Evolutionary conservation across 495 filamentous ascomycete genomes (phyloP).

Genomic region (Cercophora sp.): DNA sequence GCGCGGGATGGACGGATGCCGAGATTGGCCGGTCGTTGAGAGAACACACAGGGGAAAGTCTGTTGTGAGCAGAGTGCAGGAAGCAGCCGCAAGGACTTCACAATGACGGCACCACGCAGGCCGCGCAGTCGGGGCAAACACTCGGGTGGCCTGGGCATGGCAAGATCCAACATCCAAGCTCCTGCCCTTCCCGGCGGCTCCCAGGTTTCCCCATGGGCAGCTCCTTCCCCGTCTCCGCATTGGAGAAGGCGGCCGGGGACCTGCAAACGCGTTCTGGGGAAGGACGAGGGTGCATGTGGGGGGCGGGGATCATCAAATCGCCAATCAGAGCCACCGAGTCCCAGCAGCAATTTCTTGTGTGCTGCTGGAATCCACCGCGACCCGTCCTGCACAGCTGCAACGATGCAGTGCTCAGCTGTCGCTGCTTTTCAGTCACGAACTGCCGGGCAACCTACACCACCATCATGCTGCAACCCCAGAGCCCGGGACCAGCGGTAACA

Average conservation of each 20-base stretch:
- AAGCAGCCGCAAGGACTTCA: neutral
- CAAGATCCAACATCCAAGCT: no score
- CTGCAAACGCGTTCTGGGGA: slow-evolving; percentile 9
- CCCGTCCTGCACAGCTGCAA: neutral
- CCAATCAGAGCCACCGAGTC: neutral
- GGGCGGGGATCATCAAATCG: slow-evolving; percentile 3
- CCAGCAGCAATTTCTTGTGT: neutral
- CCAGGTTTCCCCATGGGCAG: slow-evolving; percentile 17
- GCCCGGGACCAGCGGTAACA: neutral
- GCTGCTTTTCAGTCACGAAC: slow-evolving; percentile 2
- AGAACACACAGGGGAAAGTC: no score
- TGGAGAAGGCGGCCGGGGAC: slow-evolving; percentile 17
- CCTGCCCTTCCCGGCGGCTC: neutral
- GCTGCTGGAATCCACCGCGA: no score
- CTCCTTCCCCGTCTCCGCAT: slow-evolving; percentile 22
- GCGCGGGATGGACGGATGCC: no score
- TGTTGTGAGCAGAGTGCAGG: no score
- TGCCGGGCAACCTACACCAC: slow-evolving; percentile 3
- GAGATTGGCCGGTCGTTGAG: no score
- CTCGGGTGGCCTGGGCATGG: no score
- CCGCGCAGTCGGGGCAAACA: no score
- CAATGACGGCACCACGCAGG: slow-evolving; percentile 25
- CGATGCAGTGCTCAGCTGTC: neutral
- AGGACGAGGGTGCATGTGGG: slow-evolving; percentile 1
- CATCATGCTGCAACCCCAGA: slow-evolving; percentile 1